Base-by-base conservation (phyloP, 768 basidiomycete species). In the Pleurotus tuber-regium region DNA sequence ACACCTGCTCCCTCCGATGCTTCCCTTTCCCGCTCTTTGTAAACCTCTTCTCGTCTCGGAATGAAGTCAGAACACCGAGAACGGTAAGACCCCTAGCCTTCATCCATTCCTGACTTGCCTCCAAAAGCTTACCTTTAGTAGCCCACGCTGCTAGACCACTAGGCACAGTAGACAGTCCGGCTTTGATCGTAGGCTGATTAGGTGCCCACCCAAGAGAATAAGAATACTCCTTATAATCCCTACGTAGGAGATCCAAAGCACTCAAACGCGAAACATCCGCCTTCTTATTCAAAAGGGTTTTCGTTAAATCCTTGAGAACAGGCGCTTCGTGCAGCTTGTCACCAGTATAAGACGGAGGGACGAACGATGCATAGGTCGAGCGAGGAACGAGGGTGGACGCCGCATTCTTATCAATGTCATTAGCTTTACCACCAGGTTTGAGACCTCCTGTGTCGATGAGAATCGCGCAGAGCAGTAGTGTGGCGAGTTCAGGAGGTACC, bases 181-280 rank as follows among this genome's bases (percentile, higher is more conserved):
- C 84, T 51, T 77, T 79, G 33, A 91, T 70, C 6, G 69, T 61
- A 24, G 66, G 59, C 6, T 60, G 53, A 14, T 62, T 64, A 0
- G 65, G 53, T 3, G 68, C 63, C 70, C 75, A 77, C 1, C 72
- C 62, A 2, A 84, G 76, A 0, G 71, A 66, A 52, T 82, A 66
- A 1, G 66, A 63, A 61, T 93, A 96, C 57, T 96, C 85, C 65
- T 99, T 98, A 75, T 94, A 99, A 69, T 99, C 97, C n/a, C 97
- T 74, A 10, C 92, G 77, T 4, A 99, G 77, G 16, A 98, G 80
- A 61, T 98, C 93, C 51, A 79, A 75, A 0, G 83, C 81, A 6
- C 70, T 71, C 14, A 98, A 75, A 55, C 83, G 77, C 1, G 80
- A 79, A 7, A 98, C 72, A 52, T 86, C 79, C 3, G 60, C 59